These are phyloP conservation scores for Chlamydomonas asymmetrica DNA, from an alignment of 139 green algal species.

Conservation along the genomic window DNA sequence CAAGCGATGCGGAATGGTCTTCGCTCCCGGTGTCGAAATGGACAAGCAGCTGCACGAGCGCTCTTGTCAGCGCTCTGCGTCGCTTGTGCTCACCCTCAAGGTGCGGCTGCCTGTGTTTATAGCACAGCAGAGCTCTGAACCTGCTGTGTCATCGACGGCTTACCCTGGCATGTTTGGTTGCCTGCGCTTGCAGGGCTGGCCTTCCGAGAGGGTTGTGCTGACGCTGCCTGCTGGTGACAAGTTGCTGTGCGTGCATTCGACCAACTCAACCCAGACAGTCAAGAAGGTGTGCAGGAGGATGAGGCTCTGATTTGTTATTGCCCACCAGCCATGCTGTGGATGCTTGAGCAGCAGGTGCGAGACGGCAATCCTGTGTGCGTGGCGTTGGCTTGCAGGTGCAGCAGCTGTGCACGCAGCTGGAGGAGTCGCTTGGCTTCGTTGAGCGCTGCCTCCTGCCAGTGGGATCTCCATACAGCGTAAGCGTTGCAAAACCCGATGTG, in stretches of 20 bases:
- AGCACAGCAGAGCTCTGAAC: background rate
- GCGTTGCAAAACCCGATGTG: no score
- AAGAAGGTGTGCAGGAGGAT: slow-evolving; percentile 12
- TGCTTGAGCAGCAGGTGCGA: no score
- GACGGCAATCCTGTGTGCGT: no score
- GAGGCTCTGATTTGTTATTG: no score
- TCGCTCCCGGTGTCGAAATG: background rate
- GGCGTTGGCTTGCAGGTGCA: slow-evolving; percentile 3
- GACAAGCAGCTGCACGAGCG: background rate
- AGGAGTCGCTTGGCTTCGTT: slow-evolving; percentile 3
- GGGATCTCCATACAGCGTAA: no score
- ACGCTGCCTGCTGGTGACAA: background rate
- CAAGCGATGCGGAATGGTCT: slow-evolving; percentile 7
- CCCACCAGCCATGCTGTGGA: background rate
- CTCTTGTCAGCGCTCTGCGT: background rate
- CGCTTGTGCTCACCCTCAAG: background rate
- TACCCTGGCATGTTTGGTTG: background rate
- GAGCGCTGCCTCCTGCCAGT: background rate
- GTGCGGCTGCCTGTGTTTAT: background rate
- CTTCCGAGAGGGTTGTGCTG: background rate
- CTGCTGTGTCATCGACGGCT: background rate
- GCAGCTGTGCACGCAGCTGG: background rate
- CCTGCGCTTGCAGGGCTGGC: slow-evolving; percentile 7
- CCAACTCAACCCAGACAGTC: background rate
- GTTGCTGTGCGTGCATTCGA: background rate